Base-by-base conservation (phyloP, 495 filamentous ascomycete species). In the Aspergillus nidulans region DNA sequence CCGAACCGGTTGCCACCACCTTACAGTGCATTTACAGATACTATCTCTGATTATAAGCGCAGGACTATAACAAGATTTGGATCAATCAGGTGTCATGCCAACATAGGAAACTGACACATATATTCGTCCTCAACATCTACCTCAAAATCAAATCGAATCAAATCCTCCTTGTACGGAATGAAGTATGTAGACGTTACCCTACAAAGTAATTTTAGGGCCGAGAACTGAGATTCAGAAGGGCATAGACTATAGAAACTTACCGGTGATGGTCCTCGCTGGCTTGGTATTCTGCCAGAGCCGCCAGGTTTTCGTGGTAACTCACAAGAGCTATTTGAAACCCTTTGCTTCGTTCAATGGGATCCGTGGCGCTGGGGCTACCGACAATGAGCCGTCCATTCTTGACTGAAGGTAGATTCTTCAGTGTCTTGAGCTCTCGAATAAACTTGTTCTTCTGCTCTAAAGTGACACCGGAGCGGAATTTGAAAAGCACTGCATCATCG, bases 141-240 rank as follows among this genome's bases (percentile, higher is more conserved):
- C 55, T 78, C 73, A 57, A 79, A 78, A 54, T 79, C 77, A 63
- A 79, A 79, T 19, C 74, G 69, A 40, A 73, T 62, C 9, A 79
- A 49, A 64, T 79, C 75, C 52, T 77, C 74, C 49, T 71, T 73
- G 53, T 66, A 79, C 1, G 77, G 77, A 53, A 69, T 70, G 39
- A 79, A 64, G 38, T 73, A 78, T 12, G 66, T 71, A 36, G 56
- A 63, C 6, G 74, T 77, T 0, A 78, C 71, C 46, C 75, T 54
- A 18, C 8, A 13, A 39, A 24, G 5, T 1, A 15, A 16, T 52
- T 7, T 36, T 40, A 62, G n/a, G 3, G 19, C 4, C 2, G 1
- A 24, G 0, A 13, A 2, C 13, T 9, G 53, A 16, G 10, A 20
- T 9, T 8, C 9, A 42, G 7, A 34, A 13, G 1, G 20, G 13